Percentiles rank a stretch among this genome's conserved stretches.
phyloP scores from a whole-genome alignment of 2,329 filamentous ascomycete genomes.

The Zymoseptoria pseudotritici region DNA sequence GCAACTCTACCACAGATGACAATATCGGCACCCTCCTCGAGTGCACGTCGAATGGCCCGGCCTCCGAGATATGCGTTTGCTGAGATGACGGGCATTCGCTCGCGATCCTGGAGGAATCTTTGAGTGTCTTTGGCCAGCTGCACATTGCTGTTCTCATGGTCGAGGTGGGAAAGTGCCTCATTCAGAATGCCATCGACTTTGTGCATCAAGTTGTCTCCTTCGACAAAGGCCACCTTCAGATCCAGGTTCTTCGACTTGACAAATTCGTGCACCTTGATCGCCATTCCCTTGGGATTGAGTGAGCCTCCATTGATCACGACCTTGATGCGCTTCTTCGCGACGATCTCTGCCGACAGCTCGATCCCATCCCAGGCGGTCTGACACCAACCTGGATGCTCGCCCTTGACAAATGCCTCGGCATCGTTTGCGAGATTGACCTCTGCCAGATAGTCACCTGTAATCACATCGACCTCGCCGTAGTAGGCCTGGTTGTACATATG shows the following conservation, averaged over 20 bases:
- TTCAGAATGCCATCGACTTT: conserved; percentile 14
- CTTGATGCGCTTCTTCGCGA: conserved; percentile 45
- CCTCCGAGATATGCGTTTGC: conserved; percentile 37
- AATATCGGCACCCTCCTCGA: conserved; percentile 35
- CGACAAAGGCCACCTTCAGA: conserved; percentile 41
- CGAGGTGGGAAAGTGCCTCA: conserved; percentile 17
- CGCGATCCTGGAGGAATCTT: conserved; percentile 12
- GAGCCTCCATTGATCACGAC: conserved; percentile 51
- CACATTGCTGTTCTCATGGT: conserved; percentile 17
- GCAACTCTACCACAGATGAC: conserved; percentile 37
- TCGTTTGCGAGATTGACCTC: conserved; percentile 24
- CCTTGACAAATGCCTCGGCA: conserved; percentile 18
- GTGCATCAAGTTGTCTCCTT: conserved; percentile 32
- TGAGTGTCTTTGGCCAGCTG: conserved; percentile 17
- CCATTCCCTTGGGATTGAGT: conserved; percentile 47
- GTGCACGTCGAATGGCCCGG: conserved; percentile 34
- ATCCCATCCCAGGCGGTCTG: conserved; percentile 45
- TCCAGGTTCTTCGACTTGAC: conserved; percentile 26
- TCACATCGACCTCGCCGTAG: conserved; percentile 38
- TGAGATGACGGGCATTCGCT: conserved; percentile 18
- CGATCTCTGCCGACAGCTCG: conserved; percentile 38
- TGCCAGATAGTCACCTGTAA: conserved; percentile 47
- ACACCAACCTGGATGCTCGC: conserved; percentile 18
- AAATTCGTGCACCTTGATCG: conserved; percentile 37
- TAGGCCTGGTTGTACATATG: conserved; percentile 24